Evolutionary conservation across 1,284 basidiomycete genomes (phyloP), one percentile per base, ranked within the genome.

Genomic region (Trichosporon ovoides): DNA sequence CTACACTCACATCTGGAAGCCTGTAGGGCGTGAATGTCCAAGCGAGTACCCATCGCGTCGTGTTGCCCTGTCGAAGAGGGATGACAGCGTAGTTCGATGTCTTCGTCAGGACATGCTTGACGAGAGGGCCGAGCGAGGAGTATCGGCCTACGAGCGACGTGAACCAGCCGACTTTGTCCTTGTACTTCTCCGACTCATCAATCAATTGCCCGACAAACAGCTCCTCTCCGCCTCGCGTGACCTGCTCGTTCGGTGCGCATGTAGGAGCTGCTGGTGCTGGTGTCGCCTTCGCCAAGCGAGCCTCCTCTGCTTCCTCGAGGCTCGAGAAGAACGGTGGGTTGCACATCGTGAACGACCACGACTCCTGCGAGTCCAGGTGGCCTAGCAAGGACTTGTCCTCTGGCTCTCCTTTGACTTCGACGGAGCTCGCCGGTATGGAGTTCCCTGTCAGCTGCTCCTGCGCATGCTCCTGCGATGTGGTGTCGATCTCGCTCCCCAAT

Each of bases 241-340:
- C 84, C 85, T 95, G 89, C 74, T 97, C 94, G 18, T 85, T 82
- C 14, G 84, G 81, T 0, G 88, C 83, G 0, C 89, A 92, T 0
- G 91, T 94, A 64, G 89, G 92, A 3, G 85, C 89, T 1, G 86
- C 86, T 63, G 80, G 85, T 0, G 90, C 85, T 3, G 77, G 78
- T 12, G 79, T 68, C 43, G 82, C 82, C 68, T 96, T 95, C 7
- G 77, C 76, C 18, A 81, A 81, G 0, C 84, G 83, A 3, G 84
- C 84, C 1, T 77, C 73, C 0, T 69, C 66, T 5, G 93, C 83
- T 57, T 98, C 93, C 20, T 85, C 83, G 0, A 72, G 67, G 53
- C 85, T 88, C 13, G 78, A 72, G 70, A 95, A 98, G 76, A 98
- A 98, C 0, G 94, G 94, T 0, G 95, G 95, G 71, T 98, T 98